Base-by-base conservation (phyloP, 257 asterid genomes). In the Ocimum tenuiflorum region DNA sequence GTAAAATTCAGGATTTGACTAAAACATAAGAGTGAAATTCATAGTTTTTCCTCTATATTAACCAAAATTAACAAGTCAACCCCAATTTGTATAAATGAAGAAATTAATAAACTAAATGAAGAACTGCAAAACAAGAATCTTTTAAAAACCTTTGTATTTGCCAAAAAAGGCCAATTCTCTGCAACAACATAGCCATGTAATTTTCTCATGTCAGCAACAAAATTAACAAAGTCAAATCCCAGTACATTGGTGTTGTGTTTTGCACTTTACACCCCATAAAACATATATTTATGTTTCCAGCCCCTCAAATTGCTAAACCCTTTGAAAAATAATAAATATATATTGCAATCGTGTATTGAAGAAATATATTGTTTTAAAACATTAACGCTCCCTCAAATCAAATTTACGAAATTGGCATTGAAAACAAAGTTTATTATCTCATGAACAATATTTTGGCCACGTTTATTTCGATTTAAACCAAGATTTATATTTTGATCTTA, bases 131-230 rank as follows among this genome's bases (percentile, higher is more conserved):
- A 49, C 1, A 49, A 19, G 7, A 20, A 20, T 4, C 1, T n/a
- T n/a, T 50, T 19, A 8, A 8, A 1, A 12, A 22, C 59, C 18
- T 14, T 1, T 57, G 31, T 1, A 20, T 18, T 57, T 57, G 63
- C 47, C 47, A 1, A 57, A 35, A 57, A 57, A 56, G 9, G 3
- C 14, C 45, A 2, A 24, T 6, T 51, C 38, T 22, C 5, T 18
- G 50, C 60, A 50, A 10, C 9, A 23, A 7, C 4, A 10, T 11
- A 15, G 36, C 29, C 46, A 23, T 14, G 14, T 65, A 35, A 57
- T 23, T 35, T 14, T 41, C 56, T 55, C 19, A 31, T 67, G 72
- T 67, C 65, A 54, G 63, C 72, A 67, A 55, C 55, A 45, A 41
- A 42, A 67, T 4, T 7, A 20, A 54, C 45, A 41, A 67, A 68